Evolutionary conservation across 108 stramenopile genomes (phyloP).

Genomic region (Stephanodiscus triporus): DNA sequence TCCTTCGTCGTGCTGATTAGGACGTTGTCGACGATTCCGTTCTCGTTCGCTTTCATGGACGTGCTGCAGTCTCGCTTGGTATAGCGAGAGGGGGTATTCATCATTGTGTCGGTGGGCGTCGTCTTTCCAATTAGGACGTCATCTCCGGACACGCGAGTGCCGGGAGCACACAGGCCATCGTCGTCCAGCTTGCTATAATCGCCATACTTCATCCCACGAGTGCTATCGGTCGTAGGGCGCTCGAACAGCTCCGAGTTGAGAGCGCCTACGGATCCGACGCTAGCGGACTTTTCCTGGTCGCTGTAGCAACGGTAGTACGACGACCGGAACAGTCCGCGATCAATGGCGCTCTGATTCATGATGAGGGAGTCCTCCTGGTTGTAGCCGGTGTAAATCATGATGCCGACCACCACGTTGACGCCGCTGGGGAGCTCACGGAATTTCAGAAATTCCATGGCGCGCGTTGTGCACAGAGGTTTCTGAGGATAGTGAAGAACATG

Average conservation of each 20-base stretch:
- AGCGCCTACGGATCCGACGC: constrained; percentile 76
- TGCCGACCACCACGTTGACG: constrained; percentile 95
- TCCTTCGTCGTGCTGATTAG: constrained; percentile 88
- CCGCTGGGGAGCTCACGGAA: constrained; percentile 99
- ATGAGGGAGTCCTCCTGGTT: constrained; percentile 99
- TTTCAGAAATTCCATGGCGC: constrained; percentile 98
- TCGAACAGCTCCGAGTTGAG: constrained; percentile 92
- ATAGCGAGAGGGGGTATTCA: constrained; percentile 81
- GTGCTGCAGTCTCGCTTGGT: constrained; percentile 96
- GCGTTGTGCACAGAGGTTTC: constrained; percentile 97
- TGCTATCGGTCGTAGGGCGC: constrained; percentile 81
- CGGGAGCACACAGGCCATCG: constrained; percentile 96
- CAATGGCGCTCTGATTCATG: constrained; percentile 98
- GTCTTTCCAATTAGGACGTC: constrained; percentile 98
- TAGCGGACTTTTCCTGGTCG: constrained; percentile 90
- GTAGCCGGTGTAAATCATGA: constrained; percentile 99
- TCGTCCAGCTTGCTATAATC: constrained; percentile 98
- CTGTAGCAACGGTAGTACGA: constrained; percentile 95
- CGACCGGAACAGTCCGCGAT: constrained; percentile 97
- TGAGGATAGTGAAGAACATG: constrained; percentile 99
- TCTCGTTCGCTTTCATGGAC: constrained; percentile 96
- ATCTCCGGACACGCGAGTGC: constrained; percentile 94
- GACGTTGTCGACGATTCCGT: constrained; percentile 97
- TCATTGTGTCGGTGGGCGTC: constrained; percentile 75
- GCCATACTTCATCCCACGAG: constrained; percentile 91